phyloP scores from a whole-genome alignment of 2,329 filamentous ascomycete species.

The Zasmidium angulare region DNA sequence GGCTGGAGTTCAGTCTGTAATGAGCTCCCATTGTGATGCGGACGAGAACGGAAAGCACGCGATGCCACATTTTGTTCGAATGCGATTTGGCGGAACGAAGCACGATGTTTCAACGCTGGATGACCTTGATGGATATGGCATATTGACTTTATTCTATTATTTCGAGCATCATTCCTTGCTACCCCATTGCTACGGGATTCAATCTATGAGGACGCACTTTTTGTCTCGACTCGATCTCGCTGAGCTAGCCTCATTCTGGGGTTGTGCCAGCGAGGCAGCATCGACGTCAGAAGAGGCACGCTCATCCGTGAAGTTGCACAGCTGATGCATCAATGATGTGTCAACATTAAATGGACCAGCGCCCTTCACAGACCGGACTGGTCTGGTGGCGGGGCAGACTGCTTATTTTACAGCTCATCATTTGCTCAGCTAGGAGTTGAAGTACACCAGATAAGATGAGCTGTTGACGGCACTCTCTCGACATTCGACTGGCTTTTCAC shows the following conservation, averaged over 20 bases:
- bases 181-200: too few relatives aligned
- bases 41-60: too few relatives aligned
- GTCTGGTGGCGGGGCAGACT: not conserved
- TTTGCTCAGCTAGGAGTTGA: not conserved
- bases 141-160: not conserved
- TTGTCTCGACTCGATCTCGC: too few relatives aligned
- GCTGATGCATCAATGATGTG: too few relatives aligned
- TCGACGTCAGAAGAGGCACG: too few relatives aligned
- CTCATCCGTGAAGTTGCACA: too few relatives aligned
- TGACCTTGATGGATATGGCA: not conserved
- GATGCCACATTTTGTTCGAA: too few relatives aligned
- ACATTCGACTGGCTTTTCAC: not conserved
- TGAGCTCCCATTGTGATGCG: not conserved
- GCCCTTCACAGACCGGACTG: not conserved
- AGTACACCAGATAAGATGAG: not conserved
- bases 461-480: not conserved
- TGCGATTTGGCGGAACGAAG: too few relatives aligned
- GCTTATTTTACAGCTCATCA: not conserved
- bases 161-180: not conserved
- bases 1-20: constrained; percentile 41
- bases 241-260: too few relatives aligned
- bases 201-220: too few relatives aligned
- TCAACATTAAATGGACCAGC: not conserved
- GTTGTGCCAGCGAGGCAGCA: too few relatives aligned
- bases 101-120: too few relatives aligned